phyloP scores from a whole-genome alignment of 805 yeast genomes.

The Ogataea chonburiensis region DNA sequence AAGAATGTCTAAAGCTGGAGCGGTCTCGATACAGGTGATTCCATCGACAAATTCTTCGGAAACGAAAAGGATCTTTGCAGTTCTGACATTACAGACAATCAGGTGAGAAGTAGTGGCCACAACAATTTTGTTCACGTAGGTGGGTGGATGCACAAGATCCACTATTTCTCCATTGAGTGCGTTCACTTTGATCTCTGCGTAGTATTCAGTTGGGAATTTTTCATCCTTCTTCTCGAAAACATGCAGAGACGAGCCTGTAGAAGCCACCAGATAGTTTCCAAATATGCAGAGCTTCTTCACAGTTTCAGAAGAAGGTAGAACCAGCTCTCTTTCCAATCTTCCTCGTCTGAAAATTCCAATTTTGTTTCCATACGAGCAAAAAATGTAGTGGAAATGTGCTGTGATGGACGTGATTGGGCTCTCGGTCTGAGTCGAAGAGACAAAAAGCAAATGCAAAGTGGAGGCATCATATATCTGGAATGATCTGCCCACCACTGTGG shows the following conservation, averaged over 20 bases:
- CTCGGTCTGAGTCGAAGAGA: slow-evolving; percentile 76
- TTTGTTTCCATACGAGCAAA: slow-evolving; percentile 66
- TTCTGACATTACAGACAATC: slow-evolving; percentile 67
- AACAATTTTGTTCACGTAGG: slow-evolving; percentile 85
- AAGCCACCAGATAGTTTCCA: slow-evolving; percentile 74
- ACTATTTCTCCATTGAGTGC: slow-evolving; percentile 70
- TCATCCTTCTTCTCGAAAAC: slow-evolving; percentile 35
- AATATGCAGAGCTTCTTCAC: slow-evolving; percentile 58
- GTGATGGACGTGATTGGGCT: slow-evolving; percentile 66
- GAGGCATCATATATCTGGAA: slow-evolving; percentile 94
- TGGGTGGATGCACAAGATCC: slow-evolving; percentile 77
- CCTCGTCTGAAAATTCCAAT: slow-evolving; percentile 87
- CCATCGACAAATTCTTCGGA: slow-evolving; percentile 50
- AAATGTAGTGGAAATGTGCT: slow-evolving; percentile 83
- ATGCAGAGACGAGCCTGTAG: slow-evolving; percentile 37
- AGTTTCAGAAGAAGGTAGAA: slow-evolving; percentile 31
- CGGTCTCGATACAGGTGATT: slow-evolving; percentile 69
- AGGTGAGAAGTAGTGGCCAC: slow-evolving; percentile 71
- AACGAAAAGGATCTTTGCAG: slow-evolving; percentile 65
- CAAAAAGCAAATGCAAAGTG: slow-evolving; percentile 79
- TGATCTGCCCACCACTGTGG: slow-evolving; percentile 83
- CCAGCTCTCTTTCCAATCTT: slow-evolving; percentile 46
- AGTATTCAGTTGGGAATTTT: slow-evolving; percentile 58
- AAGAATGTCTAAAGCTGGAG: slow-evolving; percentile 83
- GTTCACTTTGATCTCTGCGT: slow-evolving; percentile 60